phyloP scores from a whole-genome alignment of 164 flowering plant genomes.

The Aristolochia fimbriata region DNA sequence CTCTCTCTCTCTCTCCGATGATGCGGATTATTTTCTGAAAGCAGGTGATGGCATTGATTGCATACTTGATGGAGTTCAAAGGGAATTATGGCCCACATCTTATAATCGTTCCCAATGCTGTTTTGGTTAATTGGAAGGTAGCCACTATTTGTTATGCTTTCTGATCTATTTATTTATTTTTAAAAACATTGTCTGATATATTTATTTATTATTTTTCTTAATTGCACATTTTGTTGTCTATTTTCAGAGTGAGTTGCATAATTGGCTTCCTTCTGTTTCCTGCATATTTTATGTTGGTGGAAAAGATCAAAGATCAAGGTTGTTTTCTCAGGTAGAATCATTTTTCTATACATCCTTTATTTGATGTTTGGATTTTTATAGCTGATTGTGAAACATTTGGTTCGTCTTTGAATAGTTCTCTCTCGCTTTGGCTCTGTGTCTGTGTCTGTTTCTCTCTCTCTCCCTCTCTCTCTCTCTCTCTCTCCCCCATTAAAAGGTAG shows the following conservation, averaged over 20 bases:
- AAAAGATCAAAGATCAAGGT: conserved; percentile 85
- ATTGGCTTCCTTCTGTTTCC: conserved; percentile 87
- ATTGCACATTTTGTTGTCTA: background rate
- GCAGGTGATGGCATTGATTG: conserved; percentile 98
- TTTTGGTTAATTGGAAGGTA: conserved; percentile 99
- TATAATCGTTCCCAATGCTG: conserved; percentile 98
- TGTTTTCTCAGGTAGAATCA: conserved; percentile 80
- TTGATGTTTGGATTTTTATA: too few species aligned
- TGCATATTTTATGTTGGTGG: conserved; percentile 94
- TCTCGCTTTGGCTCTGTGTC: too few species aligned
- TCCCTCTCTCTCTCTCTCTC: too few species aligned
- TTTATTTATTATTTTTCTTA: background rate
- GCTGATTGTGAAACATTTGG: too few species aligned
- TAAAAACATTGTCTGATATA: too few species aligned
- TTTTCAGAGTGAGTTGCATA: conserved; percentile 87
- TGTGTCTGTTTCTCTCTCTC: too few species aligned
- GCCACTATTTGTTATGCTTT: conserved; percentile 2
- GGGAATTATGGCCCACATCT: conserved; percentile 99
- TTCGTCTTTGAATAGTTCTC: too few species aligned
- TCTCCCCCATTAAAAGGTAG: too few species aligned
- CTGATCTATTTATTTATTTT: background rate
- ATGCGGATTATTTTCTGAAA: conserved; percentile 1
- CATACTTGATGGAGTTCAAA: conserved; percentile 96
- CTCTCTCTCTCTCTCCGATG: too few species aligned
- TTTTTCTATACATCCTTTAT: background rate